These are phyloP conservation scores for Ochromonadaceae sp. DNA, from an alignment of 352 stramenopile species.

Conservation along the genomic window DNA sequence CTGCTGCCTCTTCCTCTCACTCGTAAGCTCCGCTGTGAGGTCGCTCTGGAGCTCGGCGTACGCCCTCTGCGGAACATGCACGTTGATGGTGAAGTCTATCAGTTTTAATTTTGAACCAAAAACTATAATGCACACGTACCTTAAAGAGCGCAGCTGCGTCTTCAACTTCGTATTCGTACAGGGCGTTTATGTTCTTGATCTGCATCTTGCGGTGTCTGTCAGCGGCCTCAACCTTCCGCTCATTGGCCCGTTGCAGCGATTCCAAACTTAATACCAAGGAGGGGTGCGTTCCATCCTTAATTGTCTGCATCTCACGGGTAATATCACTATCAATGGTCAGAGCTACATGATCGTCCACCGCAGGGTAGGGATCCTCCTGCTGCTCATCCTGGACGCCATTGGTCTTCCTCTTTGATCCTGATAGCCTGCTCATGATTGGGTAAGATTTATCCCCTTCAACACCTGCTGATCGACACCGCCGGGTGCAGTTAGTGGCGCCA, in stretches of 20 bases:
- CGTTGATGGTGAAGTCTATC: no score
- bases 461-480: no score
- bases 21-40: background rate
- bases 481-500: no score
- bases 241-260: background rate
- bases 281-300: background rate
- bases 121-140: background rate
- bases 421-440: no score
- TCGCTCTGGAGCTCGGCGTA: background rate
- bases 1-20: background rate
- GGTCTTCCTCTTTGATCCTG: no score
- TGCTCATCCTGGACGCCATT: no score
- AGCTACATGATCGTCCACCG: no score
- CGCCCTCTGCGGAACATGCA: background rate
- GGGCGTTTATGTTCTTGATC: conserved; percentile 13
- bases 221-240: background rate
- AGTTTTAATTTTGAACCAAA: no score
- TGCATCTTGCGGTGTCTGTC: conserved; percentile 9
- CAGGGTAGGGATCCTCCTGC: no score
- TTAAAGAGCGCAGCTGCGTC: background rate
- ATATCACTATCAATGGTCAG: no score
- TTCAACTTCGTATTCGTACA: conserved; percentile 11
- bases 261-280: background rate
- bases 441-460: no score
- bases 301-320: background rate